Evolutionary conservation across 2,329 filamentous ascomycete genomes (phyloP), one percentile per base, ranked within the genome.

Genomic region (Ciborinia camelliae): DNA sequence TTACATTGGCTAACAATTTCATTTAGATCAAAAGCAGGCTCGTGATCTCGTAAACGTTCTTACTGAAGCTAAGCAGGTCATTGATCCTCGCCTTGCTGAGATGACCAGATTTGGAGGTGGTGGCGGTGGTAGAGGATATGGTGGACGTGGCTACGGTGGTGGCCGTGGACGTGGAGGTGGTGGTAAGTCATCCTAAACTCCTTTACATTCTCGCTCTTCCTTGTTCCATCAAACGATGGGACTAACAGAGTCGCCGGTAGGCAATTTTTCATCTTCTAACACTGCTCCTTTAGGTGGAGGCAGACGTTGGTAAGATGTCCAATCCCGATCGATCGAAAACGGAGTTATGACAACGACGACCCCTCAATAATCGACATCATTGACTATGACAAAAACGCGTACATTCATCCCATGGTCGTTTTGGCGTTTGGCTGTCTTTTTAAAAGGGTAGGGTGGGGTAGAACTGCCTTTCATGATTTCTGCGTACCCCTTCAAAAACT

Each of bases 51-150:
- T 99, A 73, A 85, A 86, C 73, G 91, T 99, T 74, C 89, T 99
- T 73, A 89, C 89, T 76, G 95, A 99, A 81, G 93, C 95, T 71
- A 98, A 98, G 84, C 95, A 99, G 83, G 90, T 96, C 80, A 93
- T 99, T 79, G 95, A 98, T 75, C 95, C 95, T 76, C 90, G 92
- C 78, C 89, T 99, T 69, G 87, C 88, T 69, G 95, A 99, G 84
- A 98, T 99, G 95, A 88, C 87, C 72, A 90, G 95, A 78, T 98
- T 93, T 77, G 87, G 92, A 70, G 82, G 86, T 71, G 81, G 83
- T 69, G 78, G 83, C 69, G 80, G 84, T 51, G 72, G 74, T 37
- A 62, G 71, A 45, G 53, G 69, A n/a, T 68, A 67, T 3, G 70
- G 72, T 52, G 72, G 72, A 58, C 71, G 72, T 57, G 68, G 72